These are phyloP conservation scores for Picea mariana DNA, from an alignment of 83 land plant species.

Conservation along the genomic window DNA sequence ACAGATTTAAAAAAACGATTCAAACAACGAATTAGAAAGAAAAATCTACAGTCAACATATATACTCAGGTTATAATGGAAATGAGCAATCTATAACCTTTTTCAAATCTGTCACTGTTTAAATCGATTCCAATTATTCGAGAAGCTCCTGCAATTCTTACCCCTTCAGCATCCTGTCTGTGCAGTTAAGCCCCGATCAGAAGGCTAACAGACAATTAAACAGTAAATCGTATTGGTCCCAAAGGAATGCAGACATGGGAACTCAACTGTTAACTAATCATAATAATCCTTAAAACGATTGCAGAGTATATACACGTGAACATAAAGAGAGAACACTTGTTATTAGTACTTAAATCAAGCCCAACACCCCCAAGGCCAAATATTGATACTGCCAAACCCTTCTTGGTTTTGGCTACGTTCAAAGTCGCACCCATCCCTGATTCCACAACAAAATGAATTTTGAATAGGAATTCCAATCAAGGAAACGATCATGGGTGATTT, in stretches of 20 bases:
- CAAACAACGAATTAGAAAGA: not conserved
- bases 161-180: conserved; percentile 38
- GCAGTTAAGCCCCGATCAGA: not conserved
- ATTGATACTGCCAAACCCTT: conserved; percentile 64
- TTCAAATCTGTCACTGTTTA: conserved; percentile 22
- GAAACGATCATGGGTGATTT: no score
- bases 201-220: no score
- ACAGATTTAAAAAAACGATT: not conserved
- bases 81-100: not conserved
- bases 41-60: no score
- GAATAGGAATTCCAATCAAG: no score
- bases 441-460: not conserved
- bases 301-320: no score
- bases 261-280: not conserved
- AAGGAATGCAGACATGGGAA: no score
- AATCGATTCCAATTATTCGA: conserved; percentile 30
- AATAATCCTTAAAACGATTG: not conserved
- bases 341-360: conserved; percentile 44
- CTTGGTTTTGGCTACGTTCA: conserved; percentile 67
- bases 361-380: conserved; percentile 72
- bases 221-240: no score
- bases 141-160: conserved; percentile 42
- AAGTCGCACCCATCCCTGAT: conserved; percentile 48
- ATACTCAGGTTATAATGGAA: no score
- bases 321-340: no score